These are phyloP conservation scores for Calocera viscosa DNA, from an alignment of 768 basidiomycete species.

Conservation along the genomic window DNA sequence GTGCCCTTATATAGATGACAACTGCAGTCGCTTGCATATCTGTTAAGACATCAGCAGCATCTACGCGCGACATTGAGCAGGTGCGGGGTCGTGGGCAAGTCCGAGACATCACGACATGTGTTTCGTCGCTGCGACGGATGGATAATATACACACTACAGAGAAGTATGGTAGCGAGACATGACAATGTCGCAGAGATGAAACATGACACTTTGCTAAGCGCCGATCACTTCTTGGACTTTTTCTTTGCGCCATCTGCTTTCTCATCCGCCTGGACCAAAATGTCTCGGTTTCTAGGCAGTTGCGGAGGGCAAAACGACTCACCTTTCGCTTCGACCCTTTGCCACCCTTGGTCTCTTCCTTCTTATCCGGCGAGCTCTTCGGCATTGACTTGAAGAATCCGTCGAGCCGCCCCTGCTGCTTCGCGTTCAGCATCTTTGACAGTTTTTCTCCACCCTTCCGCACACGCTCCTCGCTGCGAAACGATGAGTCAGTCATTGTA, in stretches of 20 bases:
- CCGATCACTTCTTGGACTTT: constrained; percentile 10
- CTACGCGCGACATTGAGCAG: too few species aligned
- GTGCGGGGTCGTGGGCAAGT: too few species aligned
- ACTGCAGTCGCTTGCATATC: too few species aligned
- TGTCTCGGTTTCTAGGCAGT: not conserved
- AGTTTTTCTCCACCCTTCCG: constrained; percentile 91
- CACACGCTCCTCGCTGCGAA: constrained; percentile 80
- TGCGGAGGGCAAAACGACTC: not conserved
- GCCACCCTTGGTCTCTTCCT: constrained; percentile 25
- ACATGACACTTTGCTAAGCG: not conserved
- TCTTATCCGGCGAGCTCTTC: constrained; percentile 39
- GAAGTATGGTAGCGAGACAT: not conserved
- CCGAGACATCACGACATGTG: not conserved
- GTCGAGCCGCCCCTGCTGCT: constrained; percentile 93
- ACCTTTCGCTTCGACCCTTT: constrained; percentile 47
- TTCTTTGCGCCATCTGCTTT: constrained; percentile 11
- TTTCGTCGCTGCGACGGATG: not conserved
- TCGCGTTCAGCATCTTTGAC: constrained; percentile 68
- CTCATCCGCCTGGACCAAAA: constrained; percentile 21
- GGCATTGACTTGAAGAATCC: constrained; percentile 79
- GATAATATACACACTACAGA: not conserved
- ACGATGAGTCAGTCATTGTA: not conserved
- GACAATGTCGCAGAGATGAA: not conserved
- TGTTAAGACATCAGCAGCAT: too few species aligned
- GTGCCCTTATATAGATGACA: too few species aligned